Percentiles rank a stretch among this genome's conserved stretches.
These are phyloP conservation scores for Arabidopsis suecica DNA, from an alignment of 345 rosid genomes.

Conservation along the genomic window DNA sequence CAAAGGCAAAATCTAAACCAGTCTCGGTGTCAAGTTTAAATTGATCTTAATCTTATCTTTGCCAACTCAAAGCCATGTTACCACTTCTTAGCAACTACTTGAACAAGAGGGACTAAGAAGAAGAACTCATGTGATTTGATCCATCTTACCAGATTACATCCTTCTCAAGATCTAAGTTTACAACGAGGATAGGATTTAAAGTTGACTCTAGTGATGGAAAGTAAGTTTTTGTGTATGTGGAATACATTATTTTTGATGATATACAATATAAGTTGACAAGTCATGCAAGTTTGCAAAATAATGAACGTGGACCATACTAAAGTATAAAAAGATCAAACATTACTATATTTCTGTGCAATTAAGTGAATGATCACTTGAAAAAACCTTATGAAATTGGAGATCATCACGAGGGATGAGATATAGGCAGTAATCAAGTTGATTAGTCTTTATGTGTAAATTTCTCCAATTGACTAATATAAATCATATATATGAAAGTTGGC, in stretches of 20 bases:
- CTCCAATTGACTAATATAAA: constrained; percentile 2
- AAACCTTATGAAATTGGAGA: too few species aligned
- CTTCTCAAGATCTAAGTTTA: constrained; percentile 11
- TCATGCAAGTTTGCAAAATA: neutral
- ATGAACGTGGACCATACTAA: neutral
- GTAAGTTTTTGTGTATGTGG: neutral
- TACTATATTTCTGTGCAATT: too few species aligned
- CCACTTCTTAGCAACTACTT: constrained; percentile 42
- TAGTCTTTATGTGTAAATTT: neutral
- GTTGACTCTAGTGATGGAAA: constrained; percentile 19
- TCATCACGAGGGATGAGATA: neutral
- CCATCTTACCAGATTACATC: constrained; percentile 9
- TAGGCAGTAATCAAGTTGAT: neutral
- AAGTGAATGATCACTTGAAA: too few species aligned
- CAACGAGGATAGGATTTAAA: constrained; percentile 14
- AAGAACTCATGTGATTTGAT: constrained; percentile 25
- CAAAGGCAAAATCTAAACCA: neutral
- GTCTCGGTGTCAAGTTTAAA: neutral
- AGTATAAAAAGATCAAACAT: neutral
- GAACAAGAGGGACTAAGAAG: constrained; percentile 19
- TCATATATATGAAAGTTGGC: too few species aligned
- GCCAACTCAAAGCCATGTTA: constrained; percentile 43
- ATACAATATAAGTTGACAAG: neutral
- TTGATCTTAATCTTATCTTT: constrained; percentile 10
- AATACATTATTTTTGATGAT: neutral